Evolutionary conservation across 2,329 filamentous ascomycete genomes (phyloP), one percentile per base, ranked within the genome.

Genomic region (Exophiala alcalophila): DNA sequence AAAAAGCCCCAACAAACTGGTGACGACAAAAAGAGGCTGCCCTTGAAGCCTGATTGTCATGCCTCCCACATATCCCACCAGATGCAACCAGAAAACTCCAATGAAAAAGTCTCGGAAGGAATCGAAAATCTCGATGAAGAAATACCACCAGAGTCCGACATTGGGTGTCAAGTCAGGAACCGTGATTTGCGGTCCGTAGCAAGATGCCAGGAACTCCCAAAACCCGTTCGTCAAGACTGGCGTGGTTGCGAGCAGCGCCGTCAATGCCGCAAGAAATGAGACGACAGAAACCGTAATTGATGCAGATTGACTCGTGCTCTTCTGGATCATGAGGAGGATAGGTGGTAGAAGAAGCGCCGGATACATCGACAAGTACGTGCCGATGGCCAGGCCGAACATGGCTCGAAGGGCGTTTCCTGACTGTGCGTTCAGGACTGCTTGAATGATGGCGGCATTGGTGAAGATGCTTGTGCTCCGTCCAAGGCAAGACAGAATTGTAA

Each of bases 111-210:
- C 83, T 26, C 92, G 80, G 75, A 98, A 98, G 1, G 90, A 91
- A 67, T 98, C 92, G 63, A 98, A 98, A 81, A 98, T 98, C 63
- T 98, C 91, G 55, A 94, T 94, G 62, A 98, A 97, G 69, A 98
- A 98, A 67, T 98, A 98, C 92, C 92, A 98, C 92, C 92, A 98
- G 1, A 98, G 74, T 1, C 92, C 92, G 20, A 94, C 85, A 54
- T 97, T 98, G 9, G 92, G 92, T 0, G 91, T 94, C 27, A 98
- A 74, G 61, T 98, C 92, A 6, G 89, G 87, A 2, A 98, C 77
- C 1, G 92, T 81, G 25, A 98, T 76, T 57, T 95, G 90, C 32
- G 94, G 87, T 55, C 91, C 89, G 65, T 98, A 98, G 1, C 92
- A 96, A 14, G 89, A 88, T 5, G 76, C 67, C 14, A 97, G 66